Base-by-base conservation (phyloP, 345 rosid species). In the Citrus medica region DNA sequence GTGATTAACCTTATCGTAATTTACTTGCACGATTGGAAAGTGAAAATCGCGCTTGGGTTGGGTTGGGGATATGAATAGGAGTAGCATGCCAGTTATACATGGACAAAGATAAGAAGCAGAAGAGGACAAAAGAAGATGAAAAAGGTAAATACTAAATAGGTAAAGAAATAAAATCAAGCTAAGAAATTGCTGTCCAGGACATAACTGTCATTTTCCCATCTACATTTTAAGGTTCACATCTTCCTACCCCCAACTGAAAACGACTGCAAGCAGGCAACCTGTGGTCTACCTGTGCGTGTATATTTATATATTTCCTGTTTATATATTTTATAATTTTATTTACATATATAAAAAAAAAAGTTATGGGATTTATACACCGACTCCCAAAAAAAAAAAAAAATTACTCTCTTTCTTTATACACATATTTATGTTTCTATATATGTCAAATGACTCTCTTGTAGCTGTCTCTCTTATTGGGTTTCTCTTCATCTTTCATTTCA, bases 251-350 rank as follows among this genome's bases (percentile, higher is more conserved):
- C 74, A 82, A 83, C 89, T 81, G 94, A 92, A 91, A 90, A 87
- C 93, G 97, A 94, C 95, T 85, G 97, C 91, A 82, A 91, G 95
- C 91, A 82, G 90, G 92, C 93, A 92, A 88, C 93, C 89, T 90
- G 87, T 87, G 93, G 91, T 87, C 94, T 84, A 51, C 89, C 89
- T 85, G 84, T 81, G 84, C 71, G 64, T 70, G 71, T 73, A 32
- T 75, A 46, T 46, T 46, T 46, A 53, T 53, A 53, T 51, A 51
- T 51, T 51, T 51, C 21, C 21, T 51, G 56, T 14, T 51, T 4
- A 51, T 51, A 51, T 53, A 17, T 53, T 53, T 53, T 53, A 53
- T 53, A 53, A 53, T 17, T 16, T 53, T 53, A 53, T 53, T 53
- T 46, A 13, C 51, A 46, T 5, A 17, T 53, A 53, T 53, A 17